Base-by-base conservation (phyloP, 495 filamentous ascomycete species). In the Penicillium herquei region DNA sequence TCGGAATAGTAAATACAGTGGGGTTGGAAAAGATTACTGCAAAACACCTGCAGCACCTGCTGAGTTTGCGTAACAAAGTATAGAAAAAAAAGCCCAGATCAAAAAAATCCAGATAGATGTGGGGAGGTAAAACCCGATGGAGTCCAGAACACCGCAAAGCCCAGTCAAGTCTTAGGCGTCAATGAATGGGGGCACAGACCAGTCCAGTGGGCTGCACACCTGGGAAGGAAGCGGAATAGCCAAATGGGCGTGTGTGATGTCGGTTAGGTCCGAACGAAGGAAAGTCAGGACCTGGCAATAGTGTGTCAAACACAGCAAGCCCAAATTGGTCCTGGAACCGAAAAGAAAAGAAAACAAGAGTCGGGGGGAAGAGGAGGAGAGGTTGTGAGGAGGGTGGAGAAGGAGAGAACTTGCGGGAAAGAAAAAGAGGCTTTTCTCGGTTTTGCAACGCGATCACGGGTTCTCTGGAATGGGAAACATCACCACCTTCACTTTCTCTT, bases 21-120 rank as follows among this genome's bases (percentile, higher is more conserved):
- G 64, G 52, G 31, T 39, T 33, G 63, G 56, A 62, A 68, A 70
- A 61, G 63, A 74, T 74, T 76, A 76, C 67, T 69, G 73, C 67
- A 75, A 76, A 73, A 73, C 87, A 91, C 87, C 89, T 90, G 90
- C 89, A 92, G 90, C 83, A 81, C 89, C 88, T 83, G 89, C 90
- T 92, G 89, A 87, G 88, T 90, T 93, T 77, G 74, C 74, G 74
- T 74, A 59, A 57, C 55, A 58, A 64, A 40, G 63, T 59, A 26
- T 54, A 43, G 61, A 60, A 56, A 55, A 65, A 56, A 55, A 61
- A 57, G 43, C 54, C 59, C 53, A 42, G 52, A 49, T 39, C 42
- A 33, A 51, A 49, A 49, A 33, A 46, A 58, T 41, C 44, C 52
- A 57, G 59, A 37, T 37, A 37, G 9, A 37, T 9, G 34, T 37